Evolutionary conservation across 495 filamentous ascomycete species (phyloP).

Genomic region (Xylaria telfairii): DNA sequence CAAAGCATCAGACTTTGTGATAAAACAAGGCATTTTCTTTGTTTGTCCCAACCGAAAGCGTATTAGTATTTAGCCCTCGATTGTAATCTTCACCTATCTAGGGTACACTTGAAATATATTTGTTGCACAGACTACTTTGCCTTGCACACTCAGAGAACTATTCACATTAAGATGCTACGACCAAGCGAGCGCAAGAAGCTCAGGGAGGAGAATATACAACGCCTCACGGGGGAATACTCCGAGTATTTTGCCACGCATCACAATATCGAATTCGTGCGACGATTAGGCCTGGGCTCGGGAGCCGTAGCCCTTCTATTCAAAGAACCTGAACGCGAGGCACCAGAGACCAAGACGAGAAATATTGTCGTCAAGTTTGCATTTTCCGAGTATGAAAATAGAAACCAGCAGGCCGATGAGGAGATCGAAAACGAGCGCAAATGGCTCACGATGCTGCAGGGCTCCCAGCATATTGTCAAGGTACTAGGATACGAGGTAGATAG

Average conservation of each 20-base stretch:
- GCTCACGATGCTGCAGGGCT: neutral
- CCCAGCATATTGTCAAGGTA: neutral
- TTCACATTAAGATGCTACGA: constrained; percentile 3
- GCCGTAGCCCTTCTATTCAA: constrained; percentile 14
- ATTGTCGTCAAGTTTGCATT: constrained; percentile 13
- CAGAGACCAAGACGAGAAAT: constrained; percentile 2
- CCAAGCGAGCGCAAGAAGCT: constrained; percentile 18
- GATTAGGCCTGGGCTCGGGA: constrained; percentile 3
- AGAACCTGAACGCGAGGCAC: neutral
- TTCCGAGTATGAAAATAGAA: constrained; percentile 11
- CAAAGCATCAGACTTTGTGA: neutral
- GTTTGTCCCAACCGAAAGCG: neutral
- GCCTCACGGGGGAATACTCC: constrained; percentile 5
- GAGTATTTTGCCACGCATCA: neutral
- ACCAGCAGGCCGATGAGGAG: constrained; percentile 13
- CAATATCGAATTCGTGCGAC: neutral
- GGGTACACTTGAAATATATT: neutral
- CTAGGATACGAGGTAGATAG: neutral
- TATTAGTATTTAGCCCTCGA: neutral
- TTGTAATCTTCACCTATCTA: neutral
- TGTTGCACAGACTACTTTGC: neutral
- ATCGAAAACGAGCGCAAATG: constrained; percentile 6
- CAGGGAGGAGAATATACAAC: constrained; percentile 10
- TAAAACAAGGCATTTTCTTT: neutral
- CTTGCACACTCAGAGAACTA: neutral